phyloP scores from a whole-genome alignment of 139 green algal genomes.

The Picochlorum costavermella region DNA sequence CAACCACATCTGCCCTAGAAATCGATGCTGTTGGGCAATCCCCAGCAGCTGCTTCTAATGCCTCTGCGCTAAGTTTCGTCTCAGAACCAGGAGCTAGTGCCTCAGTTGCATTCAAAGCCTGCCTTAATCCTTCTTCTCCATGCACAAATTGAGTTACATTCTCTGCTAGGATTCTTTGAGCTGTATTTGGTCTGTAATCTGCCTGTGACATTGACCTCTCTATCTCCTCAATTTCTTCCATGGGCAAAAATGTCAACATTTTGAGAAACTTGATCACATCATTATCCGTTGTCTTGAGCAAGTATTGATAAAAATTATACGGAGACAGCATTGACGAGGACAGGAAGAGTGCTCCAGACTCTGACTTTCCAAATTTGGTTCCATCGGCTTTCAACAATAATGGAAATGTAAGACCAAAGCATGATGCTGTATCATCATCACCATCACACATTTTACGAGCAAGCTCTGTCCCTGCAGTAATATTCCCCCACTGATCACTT shows the following conservation, averaged over 20 bases:
- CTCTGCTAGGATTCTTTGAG: constrained; percentile 79
- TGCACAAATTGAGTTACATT: constrained; percentile 96
- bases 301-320: constrained; percentile 98
- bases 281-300: constrained; percentile 53
- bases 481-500: constrained; percentile 98
- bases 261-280: constrained; percentile 62
- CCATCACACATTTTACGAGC: constrained; percentile 53
- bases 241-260: constrained; percentile 91
- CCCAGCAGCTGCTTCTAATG: constrained; percentile 65
- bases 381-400: constrained; percentile 82
- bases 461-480: constrained; percentile 85
- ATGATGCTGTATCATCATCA: constrained; percentile 17
- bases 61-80: constrained; percentile 69
- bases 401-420: constrained; percentile 86
- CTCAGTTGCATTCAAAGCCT: constrained; percentile 81
- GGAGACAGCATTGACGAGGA: constrained; percentile 75
- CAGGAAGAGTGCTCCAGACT: constrained; percentile 88
- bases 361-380: constrained; percentile 95
- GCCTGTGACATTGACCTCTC: constrained; percentile 41
- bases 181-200: constrained; percentile 78
- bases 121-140: constrained; percentile 76
- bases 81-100: constrained; percentile 66
- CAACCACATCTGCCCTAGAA: constrained; percentile 42
- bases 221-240: constrained; percentile 68
- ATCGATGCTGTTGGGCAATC: constrained; percentile 62